Base-by-base conservation (phyloP, 768 basidiomycete genomes). In the Hirschioporus abietinus region DNA sequence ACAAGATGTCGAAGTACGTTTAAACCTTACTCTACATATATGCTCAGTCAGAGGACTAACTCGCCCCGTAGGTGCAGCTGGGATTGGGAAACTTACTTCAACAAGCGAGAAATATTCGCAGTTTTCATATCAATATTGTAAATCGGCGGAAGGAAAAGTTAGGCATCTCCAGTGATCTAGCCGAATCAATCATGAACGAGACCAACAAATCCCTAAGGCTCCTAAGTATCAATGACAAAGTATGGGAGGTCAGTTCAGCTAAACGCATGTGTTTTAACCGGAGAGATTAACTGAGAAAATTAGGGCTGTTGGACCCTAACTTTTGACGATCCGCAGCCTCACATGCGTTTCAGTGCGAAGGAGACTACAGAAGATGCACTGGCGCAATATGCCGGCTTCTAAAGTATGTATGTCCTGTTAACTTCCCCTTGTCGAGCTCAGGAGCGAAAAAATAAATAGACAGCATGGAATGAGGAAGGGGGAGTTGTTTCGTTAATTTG, bases 1-100 rank as follows among this genome's bases (percentile, higher is more conserved):
- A 12, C 68, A 70, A 36, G 70, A 70, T 18, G 72, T 74, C 4
- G 60, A 81, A 67, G 82, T 82, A 26, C 67, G 77, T 74, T 10
- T 52, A 52, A 15, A 10, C 42, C 42, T 15, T 15, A 5, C 20
- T 15, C 12, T 52, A 20, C 3, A 52, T 15, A 3, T 52, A 52
- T 52, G 4, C 42, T 52, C 20, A 52, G 42, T 5, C 12, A 52
- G 30, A 30, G 4, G 30, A 30, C 30, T 30, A 3, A 30, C 8
- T 3, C 30, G 2, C 8, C 30, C 2, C 30, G 8, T 30, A 30
- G 30, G 8, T 30, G 30, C 42, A 52, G 42, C 12, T 52, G 15
- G 12, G 42, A 6, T 52, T 10, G 12, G 20, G 20, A 15, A 3
- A 52, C 15, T 20, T 52, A 52, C 20, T 52, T 3, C 12, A 52